Evolutionary conservation across 768 basidiomycete genomes (phyloP).

Genomic region (Serendipita vermifera): DNA sequence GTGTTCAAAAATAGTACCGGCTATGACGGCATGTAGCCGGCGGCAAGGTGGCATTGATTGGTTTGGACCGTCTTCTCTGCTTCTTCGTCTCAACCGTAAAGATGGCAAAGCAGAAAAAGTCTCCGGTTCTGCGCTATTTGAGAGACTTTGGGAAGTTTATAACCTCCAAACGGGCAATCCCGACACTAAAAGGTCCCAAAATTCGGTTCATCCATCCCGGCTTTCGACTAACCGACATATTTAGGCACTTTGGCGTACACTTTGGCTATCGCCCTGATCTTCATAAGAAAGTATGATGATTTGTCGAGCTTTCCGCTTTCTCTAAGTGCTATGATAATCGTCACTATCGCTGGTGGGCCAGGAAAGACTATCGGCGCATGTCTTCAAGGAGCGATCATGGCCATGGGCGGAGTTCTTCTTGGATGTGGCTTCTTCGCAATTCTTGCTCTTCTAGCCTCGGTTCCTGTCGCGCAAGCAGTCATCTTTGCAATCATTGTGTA

Average conservation of each 20-base stretch:
- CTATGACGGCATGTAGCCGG: too few relatives aligned
- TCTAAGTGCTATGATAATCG: conserved; percentile 18
- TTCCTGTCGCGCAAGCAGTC: conserved; percentile 22
- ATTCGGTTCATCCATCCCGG: not conserved
- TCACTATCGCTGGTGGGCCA: conserved; percentile 19
- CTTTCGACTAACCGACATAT: not conserved
- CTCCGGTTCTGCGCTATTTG: not conserved
- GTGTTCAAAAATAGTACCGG: too few relatives aligned
- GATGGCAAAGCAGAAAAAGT: not conserved
- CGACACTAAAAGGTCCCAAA: not conserved
- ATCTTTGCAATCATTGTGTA: conserved; percentile 22
- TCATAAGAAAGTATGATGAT: conserved; percentile 17
- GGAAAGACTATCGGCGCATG: conserved; percentile 18
- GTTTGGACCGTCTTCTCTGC: too few relatives aligned
- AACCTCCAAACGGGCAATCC: not conserved
- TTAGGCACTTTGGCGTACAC: conserved; percentile 19
- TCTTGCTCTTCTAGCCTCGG: conserved; percentile 20
- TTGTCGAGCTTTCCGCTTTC: conserved; percentile 18
- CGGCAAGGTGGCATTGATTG: too few relatives aligned
- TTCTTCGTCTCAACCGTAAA: not conserved
- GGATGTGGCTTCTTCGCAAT: conserved; percentile 21
- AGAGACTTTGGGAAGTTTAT: not conserved
- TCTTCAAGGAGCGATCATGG: conserved; percentile 16
- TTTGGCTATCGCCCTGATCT: conserved; percentile 19
- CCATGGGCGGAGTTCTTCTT: conserved; percentile 16